Base-by-base conservation (phyloP, 2,329 filamentous ascomycete genomes). In the Teratosphaeriaceae sp. region DNA sequence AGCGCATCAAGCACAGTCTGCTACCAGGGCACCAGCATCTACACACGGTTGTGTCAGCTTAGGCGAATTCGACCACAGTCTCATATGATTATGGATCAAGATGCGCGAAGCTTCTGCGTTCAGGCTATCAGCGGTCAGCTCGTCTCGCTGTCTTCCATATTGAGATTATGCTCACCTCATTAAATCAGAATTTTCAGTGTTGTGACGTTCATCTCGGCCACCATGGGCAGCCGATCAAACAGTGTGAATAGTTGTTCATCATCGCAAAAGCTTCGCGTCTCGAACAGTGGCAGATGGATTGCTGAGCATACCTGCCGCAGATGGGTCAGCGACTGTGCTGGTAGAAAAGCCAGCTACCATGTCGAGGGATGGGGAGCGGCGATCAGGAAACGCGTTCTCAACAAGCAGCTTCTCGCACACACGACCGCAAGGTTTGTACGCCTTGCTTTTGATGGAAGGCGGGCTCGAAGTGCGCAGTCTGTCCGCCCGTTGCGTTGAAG, bases 201-300 rank as follows among this genome's bases (percentile, higher is more conserved):
- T 57, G 66, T 70, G 47, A 44, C 31, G 74, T 75, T 80, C 76
- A 80, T 74, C 54, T 65, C 72, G 57, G 63, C 66, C 37, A 53
- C 54, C 56, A 57, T 71, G 65, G 62, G 63, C 63, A 61, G 65
- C 65, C 65, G 71, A 68, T 81, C 78, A 79, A 78, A 80, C 77
- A 81, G 78, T 80, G 78, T 81, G 78, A 81, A 81, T 81, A 80
- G 70, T 34, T 71, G 68, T 74, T 80, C 77, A 81, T 81, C 78
- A 80, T 79, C 56, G 62, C 65, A 69, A 53, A 49, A 62, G n/a
- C 19, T 26, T 23, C 29, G 16, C 40, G n/a, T n/a, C n/a, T n/a
- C n/a, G n/a, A n/a, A 21, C 18, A 19, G 23, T 13, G 21, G 27
- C 15, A 16, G 5, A 22, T 26, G 38, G n/a, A 19, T 34, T 7